Percentiles rank a stretch among this genome's conserved stretches.
phyloP scores from a whole-genome alignment of 768 basidiomycete species.

The Amanita inopinata region DNA sequence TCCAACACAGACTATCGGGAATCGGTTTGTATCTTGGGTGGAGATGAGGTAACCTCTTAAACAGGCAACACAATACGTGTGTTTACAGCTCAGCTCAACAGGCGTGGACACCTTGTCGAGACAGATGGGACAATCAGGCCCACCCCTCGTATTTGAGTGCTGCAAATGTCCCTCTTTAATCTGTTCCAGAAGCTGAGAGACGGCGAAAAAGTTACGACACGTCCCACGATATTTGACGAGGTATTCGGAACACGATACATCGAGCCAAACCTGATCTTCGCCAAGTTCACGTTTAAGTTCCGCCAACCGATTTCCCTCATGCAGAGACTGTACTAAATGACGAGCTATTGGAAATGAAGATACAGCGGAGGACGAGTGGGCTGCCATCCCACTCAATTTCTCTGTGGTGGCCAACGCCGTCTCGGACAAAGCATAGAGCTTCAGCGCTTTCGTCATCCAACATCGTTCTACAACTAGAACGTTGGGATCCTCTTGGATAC shows the following conservation, averaged over 20 bases:
- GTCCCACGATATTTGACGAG: conserved; percentile 1
- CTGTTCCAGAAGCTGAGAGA: neutral
- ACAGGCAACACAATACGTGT: conserved; percentile 40
- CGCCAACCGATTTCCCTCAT: neutral
- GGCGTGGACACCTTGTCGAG: conserved; percentile 32
- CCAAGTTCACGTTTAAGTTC: neutral
- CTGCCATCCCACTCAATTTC: neutral
- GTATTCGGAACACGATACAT: neutral
- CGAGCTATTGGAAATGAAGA: neutral
- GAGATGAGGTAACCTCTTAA: conserved; percentile 36
- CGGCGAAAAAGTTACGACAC: neutral
- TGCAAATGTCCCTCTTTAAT: neutral
- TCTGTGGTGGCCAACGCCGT: neutral
- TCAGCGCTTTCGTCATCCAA: conserved; percentile 1
- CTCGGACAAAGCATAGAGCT: neutral
- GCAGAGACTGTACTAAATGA: neutral
- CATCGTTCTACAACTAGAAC: neutral
- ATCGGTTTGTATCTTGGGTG: conserved; percentile 29
- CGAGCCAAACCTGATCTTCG: conserved; percentile 2
- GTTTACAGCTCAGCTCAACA: conserved; percentile 34
- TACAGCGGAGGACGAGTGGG: neutral
- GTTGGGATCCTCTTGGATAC: neutral
- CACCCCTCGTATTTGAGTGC: too few species aligned
- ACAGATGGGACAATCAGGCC: conserved; percentile 44
- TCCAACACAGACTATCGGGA: conserved; percentile 60